Base-by-base conservation (phyloP, 2,329 filamentous ascomycete species). In the Sclerotinia borealis region DNA sequence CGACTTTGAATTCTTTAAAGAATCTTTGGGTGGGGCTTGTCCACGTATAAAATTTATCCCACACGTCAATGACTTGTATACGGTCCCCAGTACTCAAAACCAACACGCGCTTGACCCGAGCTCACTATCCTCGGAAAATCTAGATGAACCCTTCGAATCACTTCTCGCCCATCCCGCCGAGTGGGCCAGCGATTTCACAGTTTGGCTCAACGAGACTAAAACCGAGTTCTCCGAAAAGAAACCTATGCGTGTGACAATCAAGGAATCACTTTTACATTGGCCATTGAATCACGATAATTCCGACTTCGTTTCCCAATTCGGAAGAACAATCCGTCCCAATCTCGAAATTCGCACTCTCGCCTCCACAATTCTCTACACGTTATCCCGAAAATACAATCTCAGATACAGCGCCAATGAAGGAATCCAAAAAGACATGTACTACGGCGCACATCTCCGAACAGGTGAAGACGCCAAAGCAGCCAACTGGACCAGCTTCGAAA, bases 391-490 rank as follows among this genome's bases (percentile, higher is more conserved):
- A n/a, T 70, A 70, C 61, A 64, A 63, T 7, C 60, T 73, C 6
- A 58, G 68, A 15, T 66, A 75, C 54, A 68, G 75, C 13, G 65
- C 66, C 8, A 62, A 67, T 4, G 59, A 68, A 0, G 70, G 76
- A 15, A 71, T 74, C 3, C 66, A 60, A 11, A 27, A 25, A 2
- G 45, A 50, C 2, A 72, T 70, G 8, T 79, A 76, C 63, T 75
- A 76, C 48, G 77, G 76, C 25, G 77, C 74, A 0, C 75, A 78
- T 65, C 64, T 79, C 37, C 71, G 75, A 25, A 76, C 75, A 1
- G 75, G 73, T n/a, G 64, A 61, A 5, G 76, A 78, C 59, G 76
- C 76, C 19, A 52, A 43, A 48, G 52, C 52, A 48, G 43, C 52
- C 13, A 54, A 48, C 31, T 64, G 59, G 48, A 59, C 59, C 1